Conservation (phyloP, 306 rosid genomes). For the Citrullus colocynthis region DNA sequence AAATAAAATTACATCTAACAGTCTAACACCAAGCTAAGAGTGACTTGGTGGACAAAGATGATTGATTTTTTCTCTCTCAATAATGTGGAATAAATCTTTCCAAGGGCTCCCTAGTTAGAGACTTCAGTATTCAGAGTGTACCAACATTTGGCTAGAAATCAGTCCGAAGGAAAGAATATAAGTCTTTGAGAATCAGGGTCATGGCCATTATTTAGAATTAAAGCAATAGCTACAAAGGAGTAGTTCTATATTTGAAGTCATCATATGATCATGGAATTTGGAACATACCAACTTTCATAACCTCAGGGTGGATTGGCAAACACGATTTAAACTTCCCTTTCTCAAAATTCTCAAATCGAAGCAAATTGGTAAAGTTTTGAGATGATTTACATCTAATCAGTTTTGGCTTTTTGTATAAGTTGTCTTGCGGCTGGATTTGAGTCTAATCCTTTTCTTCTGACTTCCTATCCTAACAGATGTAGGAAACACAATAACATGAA, state of each 20-base stretch:
- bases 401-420: neutral
- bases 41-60: neutral
- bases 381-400: neutral
- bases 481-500: neutral
- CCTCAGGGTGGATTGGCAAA: neutral
- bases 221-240: neutral
- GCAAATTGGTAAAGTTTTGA: neutral
- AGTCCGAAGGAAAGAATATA: neutral
- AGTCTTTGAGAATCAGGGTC: neutral
- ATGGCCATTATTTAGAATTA: neutral
- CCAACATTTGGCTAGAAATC: neutral
- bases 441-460: neutral
- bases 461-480: neutral
- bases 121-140: neutral
- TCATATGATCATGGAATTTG: neutral
- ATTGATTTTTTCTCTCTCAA: neutral
- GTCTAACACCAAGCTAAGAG: neutral
- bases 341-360: neutral
- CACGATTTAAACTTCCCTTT: neutral
- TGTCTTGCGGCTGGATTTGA: neutral
- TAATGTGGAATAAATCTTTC: neutral
- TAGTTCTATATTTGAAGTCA: neutral
- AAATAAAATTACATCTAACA: neutral
- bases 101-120: neutral
- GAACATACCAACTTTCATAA: neutral